phyloP scores from a whole-genome alignment of 305 asterid species.

The Ilex paraguariensis region DNA sequence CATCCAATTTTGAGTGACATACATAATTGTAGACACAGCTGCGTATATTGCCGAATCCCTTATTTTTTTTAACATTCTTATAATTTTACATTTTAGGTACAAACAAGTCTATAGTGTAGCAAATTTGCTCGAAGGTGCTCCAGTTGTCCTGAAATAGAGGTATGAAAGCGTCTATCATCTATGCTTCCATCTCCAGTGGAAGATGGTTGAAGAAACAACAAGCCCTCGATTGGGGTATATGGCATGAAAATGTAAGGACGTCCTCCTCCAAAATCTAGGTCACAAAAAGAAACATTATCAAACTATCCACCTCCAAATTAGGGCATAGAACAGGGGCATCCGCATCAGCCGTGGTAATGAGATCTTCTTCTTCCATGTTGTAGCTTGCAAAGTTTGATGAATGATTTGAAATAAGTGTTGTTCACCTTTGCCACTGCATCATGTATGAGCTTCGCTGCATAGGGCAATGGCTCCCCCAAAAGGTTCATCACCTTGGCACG shows the following conservation, averaged over 20 bases:
- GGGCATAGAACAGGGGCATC: neutral
- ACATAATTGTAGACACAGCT: too few relatives aligned
- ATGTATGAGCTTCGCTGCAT: neutral
- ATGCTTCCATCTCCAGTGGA: neutral
- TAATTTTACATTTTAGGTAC: too few relatives aligned
- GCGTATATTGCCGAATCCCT: too few relatives aligned
- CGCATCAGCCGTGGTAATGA: neutral
- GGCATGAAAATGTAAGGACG: neutral
- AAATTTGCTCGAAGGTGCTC: neutral
- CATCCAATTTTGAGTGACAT: too few relatives aligned
- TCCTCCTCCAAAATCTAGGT: neutral
- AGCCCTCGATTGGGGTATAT: neutral
- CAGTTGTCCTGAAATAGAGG: neutral
- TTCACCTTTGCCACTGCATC: neutral
- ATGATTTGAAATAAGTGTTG: neutral
- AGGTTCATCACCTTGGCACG: too few relatives aligned
- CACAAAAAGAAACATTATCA: neutral
- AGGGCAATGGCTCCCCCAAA: neutral
- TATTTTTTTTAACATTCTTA: too few relatives aligned
- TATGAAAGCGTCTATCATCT: neutral
- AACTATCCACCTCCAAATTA: neutral
- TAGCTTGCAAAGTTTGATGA: neutral
- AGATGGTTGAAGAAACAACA: too few relatives aligned
- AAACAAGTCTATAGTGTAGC: neutral
- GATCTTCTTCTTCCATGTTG: neutral